A percentile compares a stretch with the other conserved stretches of the same genome.
These are phyloP conservation scores for Aureobasidium sp. DNA, from an alignment of 2,329 filamentous ascomycete species.

Conservation along the genomic window DNA sequence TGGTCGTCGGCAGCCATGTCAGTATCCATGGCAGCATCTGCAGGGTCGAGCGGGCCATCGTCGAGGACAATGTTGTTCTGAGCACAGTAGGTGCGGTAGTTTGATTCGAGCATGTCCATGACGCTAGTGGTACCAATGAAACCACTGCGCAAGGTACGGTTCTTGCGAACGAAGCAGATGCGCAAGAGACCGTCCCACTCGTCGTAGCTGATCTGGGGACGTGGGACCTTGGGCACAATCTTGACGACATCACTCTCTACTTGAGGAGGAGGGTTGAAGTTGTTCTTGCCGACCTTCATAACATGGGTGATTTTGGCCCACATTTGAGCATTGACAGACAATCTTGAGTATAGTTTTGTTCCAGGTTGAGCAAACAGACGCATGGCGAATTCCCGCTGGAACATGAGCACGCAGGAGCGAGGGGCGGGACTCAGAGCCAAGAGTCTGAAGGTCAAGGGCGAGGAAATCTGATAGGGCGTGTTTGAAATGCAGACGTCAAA, in stretches of 20 bases:
- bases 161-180: slow-evolving; percentile 79
- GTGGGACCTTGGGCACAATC: slow-evolving; percentile 77
- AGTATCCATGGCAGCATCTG: slow-evolving; percentile 39
- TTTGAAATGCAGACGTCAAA: slow-evolving; percentile 83
- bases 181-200: slow-evolving; percentile 90
- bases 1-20: slow-evolving; percentile 34
- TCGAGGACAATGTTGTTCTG: slow-evolving; percentile 76
- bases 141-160: slow-evolving; percentile 76
- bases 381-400: slow-evolving; percentile 90
- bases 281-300: slow-evolving; percentile 93
- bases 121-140: slow-evolving; percentile 77
- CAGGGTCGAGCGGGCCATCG: slow-evolving; percentile 47
- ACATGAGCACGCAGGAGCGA: slow-evolving; percentile 83
- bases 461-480: slow-evolving; percentile 75
- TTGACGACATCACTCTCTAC: slow-evolving; percentile 89
- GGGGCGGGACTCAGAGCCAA: slow-evolving; percentile 76
- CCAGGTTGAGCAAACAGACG: slow-evolving; percentile 81
- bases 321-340: slow-evolving; percentile 91
- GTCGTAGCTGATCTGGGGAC: slow-evolving; percentile 84
- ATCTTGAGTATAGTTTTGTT: slow-evolving; percentile 81
- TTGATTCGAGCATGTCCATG: slow-evolving; percentile 73
- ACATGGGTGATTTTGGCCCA: slow-evolving; percentile 67
- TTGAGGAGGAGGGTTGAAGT: slow-evolving; percentile 89
- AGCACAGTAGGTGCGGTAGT: slow-evolving; percentile 86
- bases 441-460: slow-evolving; percentile 84